Base-by-base conservation (phyloP, 163 green algal species). In the Chlamydomonas reinhardtii region DNA sequence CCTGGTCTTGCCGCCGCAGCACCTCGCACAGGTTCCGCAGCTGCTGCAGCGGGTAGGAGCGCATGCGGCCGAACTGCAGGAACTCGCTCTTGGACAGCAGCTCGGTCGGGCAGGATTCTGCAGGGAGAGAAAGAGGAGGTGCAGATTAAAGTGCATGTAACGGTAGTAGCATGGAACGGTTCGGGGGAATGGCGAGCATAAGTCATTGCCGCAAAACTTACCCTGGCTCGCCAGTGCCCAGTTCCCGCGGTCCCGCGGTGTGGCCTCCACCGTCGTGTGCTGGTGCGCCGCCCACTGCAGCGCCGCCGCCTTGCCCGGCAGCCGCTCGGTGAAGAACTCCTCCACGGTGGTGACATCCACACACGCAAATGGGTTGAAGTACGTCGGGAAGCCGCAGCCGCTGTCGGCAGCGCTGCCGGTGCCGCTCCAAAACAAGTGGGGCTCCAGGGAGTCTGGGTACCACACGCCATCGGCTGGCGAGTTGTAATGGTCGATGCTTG, bases 211-310 rank as follows among this genome's bases (percentile, higher is more conserved):
- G 5, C 39, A 48, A 48, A 48, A 24, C n/a, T 37, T 35, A 74
- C 69, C 69, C 86, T 94, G 91, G n/a, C 74, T 34, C 0, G 90
- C 88, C 20, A 94, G 73, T 16, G n/a, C 86, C 71, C 82, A 15
- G 79, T 93, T 94, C 70, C 92, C 89, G n/a, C 90, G 82, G 24
- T 90, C 37, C 31, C 78, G 29, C 32, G 88, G 31, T 9, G 82
- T 89, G 14, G 32, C 35, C 6, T 25, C n/a, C 48, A 19, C 48
- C 11, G 48, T 22, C 12, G 11, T 14, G 16, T 73, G 68, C 66
- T 74, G 35, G 16, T 61, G 78, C 86, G 93, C 88, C 0, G 83
- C 83, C 88, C 90, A 94, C 79, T 94, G 88, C 43, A 94, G 86
- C 62, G 56, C 37, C 15, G 59, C 12, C 31, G 37, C 4, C 3